These are phyloP conservation scores for Parachlorella kessleri DNA, from an alignment of 139 green algal genomes.

Conservation along the genomic window DNA sequence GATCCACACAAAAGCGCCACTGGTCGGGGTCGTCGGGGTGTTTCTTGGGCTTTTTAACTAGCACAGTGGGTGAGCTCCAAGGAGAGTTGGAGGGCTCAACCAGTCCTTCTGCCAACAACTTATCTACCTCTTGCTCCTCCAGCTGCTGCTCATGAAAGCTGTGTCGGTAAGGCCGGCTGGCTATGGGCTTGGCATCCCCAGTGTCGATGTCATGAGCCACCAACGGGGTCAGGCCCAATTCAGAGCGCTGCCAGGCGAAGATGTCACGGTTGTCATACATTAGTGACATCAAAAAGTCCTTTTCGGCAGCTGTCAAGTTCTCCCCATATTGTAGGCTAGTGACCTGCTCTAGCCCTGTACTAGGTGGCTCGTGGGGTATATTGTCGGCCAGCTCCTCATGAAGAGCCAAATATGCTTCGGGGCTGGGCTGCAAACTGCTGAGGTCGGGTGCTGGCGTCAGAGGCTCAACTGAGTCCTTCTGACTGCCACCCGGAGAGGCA, in stretches of 20 bases:
- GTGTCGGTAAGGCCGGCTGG: background rate
- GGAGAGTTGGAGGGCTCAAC: background rate
- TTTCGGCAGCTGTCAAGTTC: background rate
- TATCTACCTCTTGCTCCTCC: background rate
- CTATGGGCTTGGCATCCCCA: background rate
- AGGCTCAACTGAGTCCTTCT: too few species aligned
- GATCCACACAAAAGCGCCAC: background rate
- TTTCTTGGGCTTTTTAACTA: background rate
- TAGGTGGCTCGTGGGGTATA: background rate
- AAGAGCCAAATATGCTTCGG: background rate
- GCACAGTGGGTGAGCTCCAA: background rate
- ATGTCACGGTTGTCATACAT: background rate
- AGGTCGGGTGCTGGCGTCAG: too few species aligned
- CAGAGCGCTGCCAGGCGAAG: background rate
- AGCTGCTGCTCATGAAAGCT: background rate
- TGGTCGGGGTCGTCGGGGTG: background rate
- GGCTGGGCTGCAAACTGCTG: too few species aligned
- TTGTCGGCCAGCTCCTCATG: background rate
- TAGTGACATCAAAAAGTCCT: background rate
- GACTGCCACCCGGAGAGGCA: too few species aligned
- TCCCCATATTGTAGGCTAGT: background rate
- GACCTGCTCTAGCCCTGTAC: too few species aligned
- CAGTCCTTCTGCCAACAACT: background rate
- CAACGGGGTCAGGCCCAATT: background rate
- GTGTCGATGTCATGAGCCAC: background rate